phyloP scores from a whole-genome alignment of 2,329 filamentous ascomycete genomes.

The Pyrenochaeta sp. region DNA sequence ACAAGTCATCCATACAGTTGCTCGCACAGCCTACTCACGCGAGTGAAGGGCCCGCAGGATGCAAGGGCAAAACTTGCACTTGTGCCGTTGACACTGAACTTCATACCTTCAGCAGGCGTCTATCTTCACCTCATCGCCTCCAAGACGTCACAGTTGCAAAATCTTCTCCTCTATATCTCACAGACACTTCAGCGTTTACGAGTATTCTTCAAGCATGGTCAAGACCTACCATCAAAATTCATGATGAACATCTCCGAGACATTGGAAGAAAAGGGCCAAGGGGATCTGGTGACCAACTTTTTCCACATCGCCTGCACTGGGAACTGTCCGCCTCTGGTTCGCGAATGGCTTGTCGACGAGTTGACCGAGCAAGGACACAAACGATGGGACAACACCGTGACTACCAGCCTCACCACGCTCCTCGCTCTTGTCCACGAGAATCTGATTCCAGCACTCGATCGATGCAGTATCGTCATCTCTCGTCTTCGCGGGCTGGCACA shows the following conservation, averaged over 20 bases:
- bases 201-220: conserved; percentile 81
- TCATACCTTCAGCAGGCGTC: conserved; percentile 78
- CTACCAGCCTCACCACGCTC: conserved; percentile 77
- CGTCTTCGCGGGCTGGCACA: conserved; percentile 83
- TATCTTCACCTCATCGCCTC: conserved; percentile 85
- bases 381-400: conserved; percentile 90
- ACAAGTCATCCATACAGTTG: conserved; percentile 75
- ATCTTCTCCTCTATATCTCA: conserved; percentile 82
- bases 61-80: conserved; percentile 46
- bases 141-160: conserved; percentile 87
- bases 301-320: conserved; percentile 88
- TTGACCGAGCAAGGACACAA: conserved; percentile 79
- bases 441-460: conserved; percentile 85
- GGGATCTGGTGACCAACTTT: conserved; percentile 75
- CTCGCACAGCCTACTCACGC: conserved; percentile 76
- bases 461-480: conserved; percentile 80
- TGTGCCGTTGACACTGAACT: conserved; percentile 81
- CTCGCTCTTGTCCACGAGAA: conserved; percentile 84
- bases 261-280: conserved; percentile 69
- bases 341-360: conserved; percentile 88
- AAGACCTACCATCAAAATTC: conserved; percentile 81
- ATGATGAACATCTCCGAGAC: conserved; percentile 79
- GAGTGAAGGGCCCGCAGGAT: conserved; percentile 43
- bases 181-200: conserved; percentile 82
- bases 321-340: conserved; percentile 75